These are phyloP conservation scores for Favolaschia claudopus DNA, from an alignment of 768 basidiomycete genomes.

Conservation along the genomic window DNA sequence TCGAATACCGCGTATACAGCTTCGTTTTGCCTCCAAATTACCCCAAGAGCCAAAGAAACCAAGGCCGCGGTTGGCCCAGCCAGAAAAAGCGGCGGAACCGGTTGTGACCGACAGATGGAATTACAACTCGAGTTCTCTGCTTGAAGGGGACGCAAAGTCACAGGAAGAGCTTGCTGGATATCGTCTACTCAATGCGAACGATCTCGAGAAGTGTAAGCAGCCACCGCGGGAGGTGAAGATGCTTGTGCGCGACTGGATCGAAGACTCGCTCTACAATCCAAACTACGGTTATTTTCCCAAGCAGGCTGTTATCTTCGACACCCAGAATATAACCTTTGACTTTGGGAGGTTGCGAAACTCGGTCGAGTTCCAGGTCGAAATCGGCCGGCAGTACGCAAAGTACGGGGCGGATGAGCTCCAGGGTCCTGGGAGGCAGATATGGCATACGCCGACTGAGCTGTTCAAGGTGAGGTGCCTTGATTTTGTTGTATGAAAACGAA, in stretches of 20 bases:
- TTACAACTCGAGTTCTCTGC: constrained; percentile 71
- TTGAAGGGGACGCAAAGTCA: constrained; percentile 54
- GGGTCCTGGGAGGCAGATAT: constrained; percentile 87
- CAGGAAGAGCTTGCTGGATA: constrained; percentile 50
- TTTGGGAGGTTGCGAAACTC: constrained; percentile 73
- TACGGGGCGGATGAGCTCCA: constrained; percentile 69
- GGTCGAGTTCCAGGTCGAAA: constrained; percentile 80
- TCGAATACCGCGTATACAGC: constrained; percentile 6
- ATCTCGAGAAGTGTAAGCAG: constrained; percentile 58
- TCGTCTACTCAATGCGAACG: constrained; percentile 71
- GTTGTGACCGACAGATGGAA: constrained; percentile 72
- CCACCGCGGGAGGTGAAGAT: constrained; percentile 89
- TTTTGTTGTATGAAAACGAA: too few relatives aligned
- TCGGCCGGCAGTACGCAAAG: constrained; percentile 77
- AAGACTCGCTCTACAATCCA: constrained; percentile 96
- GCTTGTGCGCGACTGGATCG: constrained; percentile 95
- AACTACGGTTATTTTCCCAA: constrained; percentile 97
- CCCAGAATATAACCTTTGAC: constrained; percentile 66
- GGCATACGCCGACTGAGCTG: constrained; percentile 98
- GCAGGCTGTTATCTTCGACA: constrained; percentile 88
- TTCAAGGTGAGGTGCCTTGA: constrained; percentile 74
- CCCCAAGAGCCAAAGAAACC: constrained; percentile 12
- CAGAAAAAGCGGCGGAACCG: constrained; percentile 35
- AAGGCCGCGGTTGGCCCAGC: neutral
- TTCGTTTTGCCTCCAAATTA: constrained; percentile 17